Conservation (phyloP, 108 stramenopile genomes). For the Cyclostephanos tholiformis region DNA sequence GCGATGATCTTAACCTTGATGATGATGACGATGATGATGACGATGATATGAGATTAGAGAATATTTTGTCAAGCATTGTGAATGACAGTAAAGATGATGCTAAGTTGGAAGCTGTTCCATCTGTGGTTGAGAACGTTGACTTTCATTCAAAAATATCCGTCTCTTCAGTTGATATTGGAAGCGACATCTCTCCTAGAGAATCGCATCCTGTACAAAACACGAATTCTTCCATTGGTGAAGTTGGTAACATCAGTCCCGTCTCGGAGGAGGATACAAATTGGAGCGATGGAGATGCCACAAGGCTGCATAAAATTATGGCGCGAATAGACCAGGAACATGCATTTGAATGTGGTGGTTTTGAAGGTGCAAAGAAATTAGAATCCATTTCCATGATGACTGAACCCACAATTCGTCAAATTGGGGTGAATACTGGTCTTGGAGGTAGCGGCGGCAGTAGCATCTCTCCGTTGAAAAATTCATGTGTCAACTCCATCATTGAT, state of each 20-base stretch:
- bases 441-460: not conserved
- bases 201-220: conserved; percentile 6
- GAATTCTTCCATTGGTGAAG: not conserved
- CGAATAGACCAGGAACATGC: conserved; percentile 7
- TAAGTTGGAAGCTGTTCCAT: not conserved
- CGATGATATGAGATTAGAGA: conserved; percentile 24
- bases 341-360: conserved; percentile 21
- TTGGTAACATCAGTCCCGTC: not conserved
- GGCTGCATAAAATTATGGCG: conserved; percentile 16
- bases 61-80: conserved; percentile 29
- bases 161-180: not conserved
- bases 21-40: conserved; percentile 22
- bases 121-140: not conserved
- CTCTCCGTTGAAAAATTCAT: not conserved
- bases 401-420: conserved; percentile 3
- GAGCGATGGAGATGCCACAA: conserved; percentile 30
- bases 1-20: conserved; percentile 3
- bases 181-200: conserved; percentile 1
- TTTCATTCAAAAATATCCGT: not conserved
- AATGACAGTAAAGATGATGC: not conserved
- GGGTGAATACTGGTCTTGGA: not conserved
- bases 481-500: conserved; percentile 8
- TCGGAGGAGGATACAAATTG: conserved; percentile 17
- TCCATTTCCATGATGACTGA: not conserved
- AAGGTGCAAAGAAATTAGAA: conserved; percentile 9